Conservation (phyloP, 371 early-diverging fungal species). For the Mortierella sp. region DNA sequence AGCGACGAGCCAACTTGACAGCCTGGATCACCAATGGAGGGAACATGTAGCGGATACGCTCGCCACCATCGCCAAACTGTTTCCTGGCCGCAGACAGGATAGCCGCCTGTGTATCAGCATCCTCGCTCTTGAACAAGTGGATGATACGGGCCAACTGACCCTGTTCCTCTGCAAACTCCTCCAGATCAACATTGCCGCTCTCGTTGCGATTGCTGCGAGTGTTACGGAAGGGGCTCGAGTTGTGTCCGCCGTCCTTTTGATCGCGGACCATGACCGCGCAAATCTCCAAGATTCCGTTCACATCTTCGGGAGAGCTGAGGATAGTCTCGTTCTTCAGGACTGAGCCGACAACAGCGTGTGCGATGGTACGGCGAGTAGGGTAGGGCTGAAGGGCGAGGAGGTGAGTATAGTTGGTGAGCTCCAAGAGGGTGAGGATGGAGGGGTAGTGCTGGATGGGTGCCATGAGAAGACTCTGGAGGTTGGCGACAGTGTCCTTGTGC, state of each 20-base stretch:
- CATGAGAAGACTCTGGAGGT: slow-evolving; percentile 75
- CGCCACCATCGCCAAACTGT: slow-evolving; percentile 86
- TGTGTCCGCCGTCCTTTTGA: slow-evolving; percentile 73
- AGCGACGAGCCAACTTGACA: slow-evolving; percentile 78
- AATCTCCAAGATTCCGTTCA: slow-evolving; percentile 85
- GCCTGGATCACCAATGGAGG: slow-evolving; percentile 85
- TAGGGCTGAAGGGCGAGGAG: slow-evolving; percentile 86
- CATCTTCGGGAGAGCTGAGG: slow-evolving; percentile 82
- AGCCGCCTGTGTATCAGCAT: slow-evolving; percentile 81
- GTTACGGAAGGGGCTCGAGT: slow-evolving; percentile 58
- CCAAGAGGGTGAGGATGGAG: slow-evolving; percentile 70
- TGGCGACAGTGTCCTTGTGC: slow-evolving; percentile 69
- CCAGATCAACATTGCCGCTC: slow-evolving; percentile 69
- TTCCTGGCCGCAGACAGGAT: slow-evolving; percentile 84
- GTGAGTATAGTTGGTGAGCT: slow-evolving; percentile 80
- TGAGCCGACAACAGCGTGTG: slow-evolving; percentile 79
- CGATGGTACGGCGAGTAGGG: slow-evolving; percentile 83
- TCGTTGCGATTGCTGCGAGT: slow-evolving; percentile 58
- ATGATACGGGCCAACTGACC: slow-evolving; percentile 87
- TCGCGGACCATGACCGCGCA: slow-evolving; percentile 85
- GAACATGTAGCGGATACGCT: slow-evolving; percentile 87
- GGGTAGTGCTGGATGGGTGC: slow-evolving; percentile 83
- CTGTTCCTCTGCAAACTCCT: slow-evolving; percentile 87
- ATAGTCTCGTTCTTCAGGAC: slow-evolving; percentile 74
- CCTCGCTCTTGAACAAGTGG: slow-evolving; percentile 80